Conservation (phyloP, 2,329 filamentous ascomycete species). For the Aureobasidium pullulans region DNA sequence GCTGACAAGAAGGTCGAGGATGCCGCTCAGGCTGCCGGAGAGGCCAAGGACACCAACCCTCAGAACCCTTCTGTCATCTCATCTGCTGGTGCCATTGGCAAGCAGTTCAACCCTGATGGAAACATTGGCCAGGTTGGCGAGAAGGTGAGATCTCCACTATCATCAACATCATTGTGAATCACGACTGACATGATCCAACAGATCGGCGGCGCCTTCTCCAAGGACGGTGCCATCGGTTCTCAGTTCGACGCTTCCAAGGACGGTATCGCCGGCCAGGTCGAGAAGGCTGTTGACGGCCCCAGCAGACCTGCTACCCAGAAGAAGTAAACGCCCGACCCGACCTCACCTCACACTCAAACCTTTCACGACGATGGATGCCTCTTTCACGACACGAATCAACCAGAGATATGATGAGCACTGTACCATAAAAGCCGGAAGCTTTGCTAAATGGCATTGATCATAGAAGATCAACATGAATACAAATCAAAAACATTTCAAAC, state of each 20-base stretch:
- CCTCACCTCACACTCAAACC: neutral
- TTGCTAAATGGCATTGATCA: neutral
- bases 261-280: constrained; percentile 47
- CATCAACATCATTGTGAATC: neutral
- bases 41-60: constrained; percentile 14
- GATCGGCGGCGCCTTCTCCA: constrained; percentile 44
- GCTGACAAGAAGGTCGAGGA: constrained; percentile 14
- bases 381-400: constrained; percentile 1
- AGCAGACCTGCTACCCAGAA: constrained; percentile 27
- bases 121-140: constrained; percentile 45
- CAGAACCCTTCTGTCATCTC: constrained; percentile 37
- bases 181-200: constrained; percentile 14
- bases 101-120: constrained; percentile 48
- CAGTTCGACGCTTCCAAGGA: constrained; percentile 49
- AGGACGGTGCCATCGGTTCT: constrained; percentile 48
- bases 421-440: neutral
- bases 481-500: neutral
- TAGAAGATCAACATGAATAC: neutral
- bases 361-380: constrained; percentile 6
- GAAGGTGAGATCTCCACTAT: constrained; percentile 16
- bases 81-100: constrained; percentile 45
- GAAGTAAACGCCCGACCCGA: constrained; percentile 13
- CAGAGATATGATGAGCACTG: neutral
- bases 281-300: constrained; percentile 38
- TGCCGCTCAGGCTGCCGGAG: constrained; percentile 10